Percentiles rank a stretch among this genome's conserved stretches.
Evolutionary conservation across 495 filamentous ascomycete species (phyloP).

Genomic region (Aspergillus funiculosus): DNA sequence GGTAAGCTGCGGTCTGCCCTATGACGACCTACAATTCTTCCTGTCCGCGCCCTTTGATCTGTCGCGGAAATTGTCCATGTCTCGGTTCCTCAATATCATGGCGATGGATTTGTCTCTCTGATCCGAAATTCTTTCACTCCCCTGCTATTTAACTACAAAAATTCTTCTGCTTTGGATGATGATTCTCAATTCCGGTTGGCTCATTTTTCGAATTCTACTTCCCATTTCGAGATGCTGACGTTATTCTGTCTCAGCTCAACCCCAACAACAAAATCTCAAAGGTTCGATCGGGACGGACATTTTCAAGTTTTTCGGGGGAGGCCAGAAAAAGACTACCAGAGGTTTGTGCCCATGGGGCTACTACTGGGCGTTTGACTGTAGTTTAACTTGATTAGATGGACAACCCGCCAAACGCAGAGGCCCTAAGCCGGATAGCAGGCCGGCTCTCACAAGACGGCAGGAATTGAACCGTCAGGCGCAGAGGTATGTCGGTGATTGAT

Average conservation of each 20-base stretch:
- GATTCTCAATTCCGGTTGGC: too few species aligned
- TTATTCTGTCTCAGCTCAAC: constrained; percentile 20
- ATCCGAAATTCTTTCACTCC: too few species aligned
- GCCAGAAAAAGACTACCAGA: constrained; percentile 33
- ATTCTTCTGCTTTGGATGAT: too few species aligned
- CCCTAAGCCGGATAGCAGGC: constrained; percentile 95
- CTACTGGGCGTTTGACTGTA: not conserved
- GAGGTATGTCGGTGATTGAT: constrained; percentile 53
- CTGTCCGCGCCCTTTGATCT: too few species aligned
- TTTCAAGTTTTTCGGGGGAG: constrained; percentile 32
- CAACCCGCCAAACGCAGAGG: constrained; percentile 83
- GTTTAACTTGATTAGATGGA: constrained; percentile 53
- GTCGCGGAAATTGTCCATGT: too few species aligned
- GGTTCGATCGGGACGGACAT: constrained; percentile 30
- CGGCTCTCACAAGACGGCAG: constrained; percentile 85
- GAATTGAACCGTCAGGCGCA: constrained; percentile 95
- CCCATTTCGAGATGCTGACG: not conserved
- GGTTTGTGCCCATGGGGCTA: constrained; percentile 17
- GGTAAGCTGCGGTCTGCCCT: too few species aligned
- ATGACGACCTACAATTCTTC: too few species aligned
- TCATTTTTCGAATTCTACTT: too few species aligned
- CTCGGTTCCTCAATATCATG: too few species aligned
- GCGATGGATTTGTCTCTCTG: too few species aligned
- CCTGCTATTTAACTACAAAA: too few species aligned
- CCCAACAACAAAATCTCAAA: constrained; percentile 16